These are phyloP conservation scores for Diddensiella transvaalensis DNA, from an alignment of 805 yeast genomes.

Conservation along the genomic window DNA sequence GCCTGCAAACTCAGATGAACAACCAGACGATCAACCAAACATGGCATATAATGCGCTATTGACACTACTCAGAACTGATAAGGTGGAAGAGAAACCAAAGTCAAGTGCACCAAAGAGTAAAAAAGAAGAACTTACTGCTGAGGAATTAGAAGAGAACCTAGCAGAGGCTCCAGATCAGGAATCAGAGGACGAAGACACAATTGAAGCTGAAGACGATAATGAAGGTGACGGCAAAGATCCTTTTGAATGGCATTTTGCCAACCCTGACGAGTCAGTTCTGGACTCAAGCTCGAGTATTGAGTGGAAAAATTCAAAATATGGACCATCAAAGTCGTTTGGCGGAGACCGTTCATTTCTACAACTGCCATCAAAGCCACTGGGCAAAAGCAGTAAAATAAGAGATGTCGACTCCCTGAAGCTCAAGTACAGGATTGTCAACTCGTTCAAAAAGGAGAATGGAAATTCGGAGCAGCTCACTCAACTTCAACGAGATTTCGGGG, in stretches of 20 bases:
- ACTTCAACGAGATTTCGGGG: slow-evolving; percentile 52
- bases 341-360: slow-evolving; percentile 24
- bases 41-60: slow-evolving; percentile 60
- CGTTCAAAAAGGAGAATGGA: slow-evolving; percentile 20
- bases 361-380: slow-evolving; percentile 10
- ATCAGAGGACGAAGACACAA: slow-evolving; percentile 32
- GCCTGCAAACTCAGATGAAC: slow-evolving; percentile 27
- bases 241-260: slow-evolving; percentile 71
- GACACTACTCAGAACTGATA: slow-evolving; percentile 51
- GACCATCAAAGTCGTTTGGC: slow-evolving; percentile 18
- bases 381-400: not conserved
- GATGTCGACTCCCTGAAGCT: slow-evolving; percentile 13
- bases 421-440: slow-evolving; percentile 21
- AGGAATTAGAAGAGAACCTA: slow-evolving; percentile 29
- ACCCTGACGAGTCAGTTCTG: slow-evolving; percentile 33
- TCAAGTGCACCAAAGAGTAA: not conserved
- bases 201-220: slow-evolving; percentile 39
- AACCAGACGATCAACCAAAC: slow-evolving; percentile 35
- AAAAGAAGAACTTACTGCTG: slow-evolving; percentile 28
- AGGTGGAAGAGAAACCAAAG: slow-evolving; percentile 11
- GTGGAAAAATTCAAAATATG: slow-evolving; percentile 14
- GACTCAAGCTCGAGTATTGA: slow-evolving; percentile 27
- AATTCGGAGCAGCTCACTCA: slow-evolving; percentile 34
- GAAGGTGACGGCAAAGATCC: slow-evolving; percentile 55
- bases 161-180: slow-evolving; percentile 24